Percentiles rank a stretch among this genome's conserved stretches.
phyloP scores from a whole-genome alignment of 495 filamentous ascomycete genomes.

The Haplographium delicatum region DNA sequence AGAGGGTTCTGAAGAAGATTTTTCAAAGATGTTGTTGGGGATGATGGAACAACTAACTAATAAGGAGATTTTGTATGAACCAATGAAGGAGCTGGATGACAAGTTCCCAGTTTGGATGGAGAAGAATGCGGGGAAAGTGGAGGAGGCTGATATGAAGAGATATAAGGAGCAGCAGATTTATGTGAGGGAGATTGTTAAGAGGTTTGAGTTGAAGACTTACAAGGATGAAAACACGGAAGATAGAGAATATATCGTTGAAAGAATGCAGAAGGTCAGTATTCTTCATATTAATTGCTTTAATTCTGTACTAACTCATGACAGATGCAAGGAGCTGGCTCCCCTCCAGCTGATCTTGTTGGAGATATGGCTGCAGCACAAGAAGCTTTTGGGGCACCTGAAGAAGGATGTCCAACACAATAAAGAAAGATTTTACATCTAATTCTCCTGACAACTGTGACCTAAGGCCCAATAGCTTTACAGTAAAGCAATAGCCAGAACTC shows the following conservation, averaged over 20 bases:
- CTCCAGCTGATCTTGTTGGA: constrained; percentile 83
- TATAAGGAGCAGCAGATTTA: constrained; percentile 78
- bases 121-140: constrained; percentile 60
- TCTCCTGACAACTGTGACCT: constrained; percentile 1
- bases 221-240: constrained; percentile 74
- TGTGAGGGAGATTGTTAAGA: constrained; percentile 81
- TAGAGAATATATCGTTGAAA: constrained; percentile 88
- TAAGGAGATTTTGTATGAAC: constrained; percentile 96
- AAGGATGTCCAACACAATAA: constrained; percentile 69
- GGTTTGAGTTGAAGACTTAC: constrained; percentile 77
- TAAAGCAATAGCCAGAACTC: constrained; percentile 1
- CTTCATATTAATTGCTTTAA: constrained; percentile 7
- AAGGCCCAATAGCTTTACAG: neutral
- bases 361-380: constrained; percentile 78
- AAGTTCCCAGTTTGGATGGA: constrained; percentile 88
- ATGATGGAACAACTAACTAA: constrained; percentile 99
- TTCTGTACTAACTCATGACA: constrained; percentile 18
- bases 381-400: constrained; percentile 61
- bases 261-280: constrained; percentile 84
- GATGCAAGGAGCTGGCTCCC: constrained; percentile 96
- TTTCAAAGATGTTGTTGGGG: constrained; percentile 85
- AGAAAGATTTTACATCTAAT: constrained; percentile 22
- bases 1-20: constrained; percentile 72
- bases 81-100: constrained; percentile 91
- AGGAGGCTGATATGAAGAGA: constrained; percentile 64